Evolutionary conservation across 129 eudicot genomes (phyloP).

Genomic region (carrot (Daucus carota)): DH1_v3.0 NC_030385.2:35751001-35751500

Average conservation of each 20-base stretch:
- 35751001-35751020: background rate
- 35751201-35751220: background rate
- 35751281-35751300: background rate
- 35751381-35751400: slow-evolving; percentile 54
- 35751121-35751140: background rate
- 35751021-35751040: background rate
- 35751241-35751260: background rate
- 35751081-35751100: background rate
- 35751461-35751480: slow-evolving; percentile 79
- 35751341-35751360: slow-evolving; percentile 6
- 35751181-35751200: background rate
- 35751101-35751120: background rate
- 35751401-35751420: slow-evolving; percentile 85
- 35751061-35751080: background rate
- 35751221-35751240: background rate
- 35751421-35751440: slow-evolving; percentile 73
- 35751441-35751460: slow-evolving; percentile 89
- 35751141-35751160: background rate
- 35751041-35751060: background rate
- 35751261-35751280: slow-evolving; percentile 1
- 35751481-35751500: slow-evolving; percentile 58
- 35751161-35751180: background rate
- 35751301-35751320: background rate
- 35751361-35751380: background rate
- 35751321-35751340: background rate